Evolutionary conservation across 495 filamentous ascomycete species (phyloP).

Genomic region (Penicillium samsonianum): DNA sequence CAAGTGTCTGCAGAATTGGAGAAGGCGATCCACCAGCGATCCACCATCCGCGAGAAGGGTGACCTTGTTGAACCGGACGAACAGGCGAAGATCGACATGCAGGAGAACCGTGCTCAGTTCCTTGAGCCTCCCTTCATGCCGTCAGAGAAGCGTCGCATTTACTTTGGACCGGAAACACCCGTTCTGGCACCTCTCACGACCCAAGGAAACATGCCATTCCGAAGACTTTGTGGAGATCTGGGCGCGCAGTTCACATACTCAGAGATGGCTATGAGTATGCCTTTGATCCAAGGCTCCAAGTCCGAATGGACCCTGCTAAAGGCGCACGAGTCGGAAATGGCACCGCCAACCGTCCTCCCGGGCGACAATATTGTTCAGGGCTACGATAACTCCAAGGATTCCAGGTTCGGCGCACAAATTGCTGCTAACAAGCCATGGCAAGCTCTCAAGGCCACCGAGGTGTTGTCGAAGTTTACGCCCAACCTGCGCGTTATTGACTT

Average conservation of each 20-base stretch:
- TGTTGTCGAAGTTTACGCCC: constrained; percentile 72
- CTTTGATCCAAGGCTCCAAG: constrained; percentile 87
- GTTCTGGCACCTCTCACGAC: constrained; percentile 87
- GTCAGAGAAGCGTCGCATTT: constrained; percentile 89
- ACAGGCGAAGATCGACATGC: constrained; percentile 38
- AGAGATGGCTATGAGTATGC: constrained; percentile 94
- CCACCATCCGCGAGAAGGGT: constrained; percentile 10
- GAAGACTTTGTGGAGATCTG: constrained; percentile 84
- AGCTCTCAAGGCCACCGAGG: constrained; percentile 82
- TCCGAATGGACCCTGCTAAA: constrained; percentile 93
- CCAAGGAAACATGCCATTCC: constrained; percentile 96
- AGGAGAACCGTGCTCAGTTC: constrained; percentile 77
- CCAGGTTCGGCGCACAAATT: constrained; percentile 89
- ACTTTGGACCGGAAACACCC: constrained; percentile 91
- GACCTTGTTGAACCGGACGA: constrained; percentile 15
- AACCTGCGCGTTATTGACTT: constrained; percentile 85
- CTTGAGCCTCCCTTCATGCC: constrained; percentile 81
- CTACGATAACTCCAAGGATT: constrained; percentile 79
- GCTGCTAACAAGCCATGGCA: constrained; percentile 86
- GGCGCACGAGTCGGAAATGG: constrained; percentile 77
- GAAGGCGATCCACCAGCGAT: constrained; percentile 43
- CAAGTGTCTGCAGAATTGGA: constrained; percentile 57
- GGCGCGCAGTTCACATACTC: constrained; percentile 95
- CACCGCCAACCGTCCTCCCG: constrained; percentile 57
- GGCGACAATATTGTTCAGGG: constrained; percentile 56